A percentile compares a stretch with the other conserved stretches of the same genome.
These are phyloP conservation scores for Rugosomyces carneus DNA, from an alignment of 1,284 basidiomycete species.

Conservation along the genomic window DNA sequence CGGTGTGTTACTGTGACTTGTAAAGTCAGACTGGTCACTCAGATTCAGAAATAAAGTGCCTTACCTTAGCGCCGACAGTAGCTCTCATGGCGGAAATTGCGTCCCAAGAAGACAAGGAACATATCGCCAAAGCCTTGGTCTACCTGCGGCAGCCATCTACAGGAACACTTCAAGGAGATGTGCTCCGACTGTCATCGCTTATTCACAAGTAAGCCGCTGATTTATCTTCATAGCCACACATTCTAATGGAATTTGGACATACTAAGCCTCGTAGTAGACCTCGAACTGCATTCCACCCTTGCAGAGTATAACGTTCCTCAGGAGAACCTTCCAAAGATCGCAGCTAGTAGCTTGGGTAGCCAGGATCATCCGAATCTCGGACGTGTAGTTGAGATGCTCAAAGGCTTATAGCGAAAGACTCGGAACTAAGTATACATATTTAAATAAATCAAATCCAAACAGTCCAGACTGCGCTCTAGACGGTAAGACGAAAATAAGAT, in stretches of 20 bases:
- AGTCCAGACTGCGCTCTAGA: constrained; percentile 13
- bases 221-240: background rate
- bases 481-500: background rate
- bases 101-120: constrained; percentile 51
- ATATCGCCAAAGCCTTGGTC: constrained; percentile 48
- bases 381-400: constrained; percentile 19
- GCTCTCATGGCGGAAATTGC: constrained; percentile 49
- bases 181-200: constrained; percentile 42
- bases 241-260: background rate
- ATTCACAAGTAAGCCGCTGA: constrained; percentile 44
- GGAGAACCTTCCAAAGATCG: constrained; percentile 18
- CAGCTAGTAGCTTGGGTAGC: constrained; percentile 17
- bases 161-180: constrained; percentile 54
- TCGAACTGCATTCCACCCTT: constrained; percentile 20
- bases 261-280: constrained; percentile 19
- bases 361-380: constrained; percentile 16
- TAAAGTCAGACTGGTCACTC: background rate
- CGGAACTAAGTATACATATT: no score
- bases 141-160: constrained; percentile 54
- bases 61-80: constrained; percentile 67
- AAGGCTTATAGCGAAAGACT: no score
- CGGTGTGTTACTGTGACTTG: constrained; percentile 33
- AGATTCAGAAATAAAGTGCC: constrained; percentile 41
- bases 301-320: constrained; percentile 21
- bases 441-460: background rate